These are phyloP conservation scores for Cladophialophora chaetospira DNA, from an alignment of 2,329 filamentous ascomycete species.

Conservation along the genomic window DNA sequence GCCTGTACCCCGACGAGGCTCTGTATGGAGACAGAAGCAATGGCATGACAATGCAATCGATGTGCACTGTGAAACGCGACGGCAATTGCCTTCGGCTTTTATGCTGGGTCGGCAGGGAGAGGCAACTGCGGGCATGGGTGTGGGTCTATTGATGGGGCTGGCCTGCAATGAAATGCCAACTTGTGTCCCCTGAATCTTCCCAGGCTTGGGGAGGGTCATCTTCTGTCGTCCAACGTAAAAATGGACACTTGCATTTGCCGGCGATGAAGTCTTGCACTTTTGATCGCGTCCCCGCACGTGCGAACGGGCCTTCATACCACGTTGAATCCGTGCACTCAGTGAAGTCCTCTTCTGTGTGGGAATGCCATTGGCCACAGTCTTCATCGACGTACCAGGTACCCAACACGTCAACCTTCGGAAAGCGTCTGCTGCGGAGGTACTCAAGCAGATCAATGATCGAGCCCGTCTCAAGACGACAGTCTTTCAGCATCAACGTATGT, in stretches of 20 bases:
- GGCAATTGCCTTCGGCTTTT: not conserved
- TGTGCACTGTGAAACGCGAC: not conserved
- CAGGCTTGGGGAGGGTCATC: slow-evolving; percentile 13
- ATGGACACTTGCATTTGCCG: slow-evolving; percentile 19
- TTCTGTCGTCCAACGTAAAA: slow-evolving; percentile 19
- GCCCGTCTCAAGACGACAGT: slow-evolving; percentile 23
- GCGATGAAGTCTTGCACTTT: slow-evolving; percentile 23
- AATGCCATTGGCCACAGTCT: slow-evolving; percentile 11
- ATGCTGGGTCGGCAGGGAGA: not conserved
- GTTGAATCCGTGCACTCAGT: not conserved
- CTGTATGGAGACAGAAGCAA: not conserved
- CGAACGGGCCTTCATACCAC: slow-evolving; percentile 28
- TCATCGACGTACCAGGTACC: slow-evolving; percentile 27
- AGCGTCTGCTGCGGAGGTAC: slow-evolving; percentile 9
- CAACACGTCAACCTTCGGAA: slow-evolving; percentile 11
- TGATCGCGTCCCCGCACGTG: slow-evolving; percentile 12
- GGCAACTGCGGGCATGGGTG: not conserved
- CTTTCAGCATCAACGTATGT: slow-evolving; percentile 14
- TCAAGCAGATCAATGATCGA: slow-evolving; percentile 25
- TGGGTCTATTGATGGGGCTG: slow-evolving; percentile 6
- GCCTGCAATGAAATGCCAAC: slow-evolving; percentile 24
- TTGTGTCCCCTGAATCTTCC: slow-evolving; percentile 27
- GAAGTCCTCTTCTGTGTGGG: slow-evolving; percentile 4
- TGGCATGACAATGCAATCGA: not conserved
- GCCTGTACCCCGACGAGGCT: not conserved